Evolutionary conservation across 176 grass and related monocot species (phyloP), one percentile per base, ranked within the genome.

Genomic region (Rhipidocladum racemiflorum): DNA sequence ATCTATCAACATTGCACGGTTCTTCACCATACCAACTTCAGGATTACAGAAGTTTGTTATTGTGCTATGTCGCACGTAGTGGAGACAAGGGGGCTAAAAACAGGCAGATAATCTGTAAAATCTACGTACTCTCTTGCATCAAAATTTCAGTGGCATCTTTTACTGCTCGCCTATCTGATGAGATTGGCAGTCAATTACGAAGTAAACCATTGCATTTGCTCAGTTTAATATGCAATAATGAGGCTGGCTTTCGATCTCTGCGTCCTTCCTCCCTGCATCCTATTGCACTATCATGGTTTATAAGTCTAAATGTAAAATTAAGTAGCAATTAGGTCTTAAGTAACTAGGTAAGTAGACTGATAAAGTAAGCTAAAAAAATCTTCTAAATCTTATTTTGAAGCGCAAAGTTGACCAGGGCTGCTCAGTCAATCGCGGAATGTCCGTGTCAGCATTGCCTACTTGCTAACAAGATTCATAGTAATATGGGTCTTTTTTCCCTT

Each of bases 401-500:
- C 25, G 56, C 61, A 86, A 29, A 53, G 79, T 83, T 90, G 88
- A 90, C 79, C 40, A 53, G 30, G 60, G 73, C 61, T 65, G 50
- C 61, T 72, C 34, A 74, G 78, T 78, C 79, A 83, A 38, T 53
- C 67, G 73, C 74, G 76, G 83, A 81, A 85, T 85, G 82, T 82
- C 78, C 72, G 11, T 46, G 65, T 82, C 83, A 60, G 66, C 45
- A 4, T 43, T 39, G 61, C 55, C 46, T 65, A 71, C 72, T 65
- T 82, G 43, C 65, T 43, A 82, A 62, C 72, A 29, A 36, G 16
- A 74, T 73, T 42, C 55, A 72, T 48, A 16, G 68, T 73, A 16
- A 56, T 83, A 73, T 74, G 81, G 28, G 69, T 27, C 81, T 74
- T 21, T 30, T 44, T 39, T 61, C 57, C 25, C 30, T 63, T 83